phyloP scores from a whole-genome alignment of 2,329 filamentous ascomycete species.

The Fusarium sulawesiense region DNA sequence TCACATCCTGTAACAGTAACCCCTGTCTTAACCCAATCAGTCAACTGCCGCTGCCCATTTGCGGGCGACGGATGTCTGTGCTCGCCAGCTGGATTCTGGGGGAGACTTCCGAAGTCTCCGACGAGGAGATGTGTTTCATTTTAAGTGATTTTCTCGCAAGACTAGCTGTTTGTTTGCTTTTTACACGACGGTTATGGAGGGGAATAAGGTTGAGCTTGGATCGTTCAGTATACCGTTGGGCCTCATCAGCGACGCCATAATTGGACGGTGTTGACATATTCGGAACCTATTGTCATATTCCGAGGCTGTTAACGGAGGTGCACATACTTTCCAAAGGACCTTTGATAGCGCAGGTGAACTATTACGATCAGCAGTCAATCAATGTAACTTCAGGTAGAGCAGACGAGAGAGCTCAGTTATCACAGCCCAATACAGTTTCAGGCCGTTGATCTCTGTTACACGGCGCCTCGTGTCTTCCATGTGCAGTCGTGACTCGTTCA shows the following conservation, averaged over 20 bases:
- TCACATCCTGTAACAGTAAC: not conserved
- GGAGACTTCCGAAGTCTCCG: not conserved
- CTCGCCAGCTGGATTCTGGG: not conserved
- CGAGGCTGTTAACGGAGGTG: not conserved
- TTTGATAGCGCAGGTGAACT: not conserved
- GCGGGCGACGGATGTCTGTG: not conserved
- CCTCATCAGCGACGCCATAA: too few relatives aligned
- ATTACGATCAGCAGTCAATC: not conserved
- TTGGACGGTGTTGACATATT: not conserved
- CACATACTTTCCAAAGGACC: not conserved
- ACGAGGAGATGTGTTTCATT: not conserved
- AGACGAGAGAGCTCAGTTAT: not conserved
- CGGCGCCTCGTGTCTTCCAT: not conserved
- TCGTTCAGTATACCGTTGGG: not conserved
- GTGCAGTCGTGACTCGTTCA: not conserved
- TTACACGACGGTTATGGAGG: not conserved
- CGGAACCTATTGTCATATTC: not conserved
- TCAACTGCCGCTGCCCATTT: not conserved
- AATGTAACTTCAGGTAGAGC: not conserved
- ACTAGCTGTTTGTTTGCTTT: not conserved
- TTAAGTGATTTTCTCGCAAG: not conserved
- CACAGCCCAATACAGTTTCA: not conserved
- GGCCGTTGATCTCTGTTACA: not conserved
- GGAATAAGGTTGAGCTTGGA: not conserved
- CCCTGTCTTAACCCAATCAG: not conserved